Evolutionary conservation across 2,329 filamentous ascomycete genomes (phyloP).

Genomic region (Hypoxylon sp.): DNA sequence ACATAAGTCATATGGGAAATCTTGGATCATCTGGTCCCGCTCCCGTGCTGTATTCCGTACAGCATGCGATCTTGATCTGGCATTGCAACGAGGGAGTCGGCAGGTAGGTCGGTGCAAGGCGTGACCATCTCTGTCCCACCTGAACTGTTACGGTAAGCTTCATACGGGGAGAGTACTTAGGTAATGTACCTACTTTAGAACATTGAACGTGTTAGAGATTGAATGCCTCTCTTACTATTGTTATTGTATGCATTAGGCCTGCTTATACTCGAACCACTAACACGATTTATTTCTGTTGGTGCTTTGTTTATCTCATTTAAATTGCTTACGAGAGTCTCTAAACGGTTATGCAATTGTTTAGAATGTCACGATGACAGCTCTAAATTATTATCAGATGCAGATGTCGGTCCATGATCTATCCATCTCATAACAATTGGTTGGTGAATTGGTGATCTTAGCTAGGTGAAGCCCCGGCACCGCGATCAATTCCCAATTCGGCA

Average conservation of each 20-base stretch:
- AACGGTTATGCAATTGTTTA: not conserved
- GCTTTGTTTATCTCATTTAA: not conserved
- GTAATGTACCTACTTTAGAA: slow-evolving; percentile 4
- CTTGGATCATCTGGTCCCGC: slow-evolving; percentile 42
- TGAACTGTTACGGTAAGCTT: slow-evolving; percentile 16
- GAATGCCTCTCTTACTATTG: slow-evolving; percentile 3
- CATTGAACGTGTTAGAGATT: slow-evolving; percentile 21
- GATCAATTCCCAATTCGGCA: slow-evolving; percentile 29
- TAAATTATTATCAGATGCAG: slow-evolving; percentile 9
- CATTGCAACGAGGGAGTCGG: slow-evolving; percentile 32
- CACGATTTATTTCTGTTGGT: slow-evolving; percentile 7
- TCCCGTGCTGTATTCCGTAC: slow-evolving; percentile 39
- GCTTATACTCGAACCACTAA: slow-evolving; percentile 20
- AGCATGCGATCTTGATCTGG: slow-evolving; percentile 44
- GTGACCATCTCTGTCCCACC: slow-evolving; percentile 23
- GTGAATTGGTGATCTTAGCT: slow-evolving; percentile 22
- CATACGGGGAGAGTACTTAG: slow-evolving; percentile 6
- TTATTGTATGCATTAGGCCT: slow-evolving; percentile 20
- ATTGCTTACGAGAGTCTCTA: not conserved
- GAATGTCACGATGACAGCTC: slow-evolving; percentile 1
- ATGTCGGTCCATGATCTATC: slow-evolving; percentile 3
- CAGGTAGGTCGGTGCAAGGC: slow-evolving; percentile 16
- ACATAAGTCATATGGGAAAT: slow-evolving; percentile 29
- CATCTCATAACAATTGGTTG: slow-evolving; percentile 12
- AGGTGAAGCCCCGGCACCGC: slow-evolving; percentile 9